Conservation (phyloP, 768 basidiomycete genomes). For the Hygrocybe coccinea region DNA sequence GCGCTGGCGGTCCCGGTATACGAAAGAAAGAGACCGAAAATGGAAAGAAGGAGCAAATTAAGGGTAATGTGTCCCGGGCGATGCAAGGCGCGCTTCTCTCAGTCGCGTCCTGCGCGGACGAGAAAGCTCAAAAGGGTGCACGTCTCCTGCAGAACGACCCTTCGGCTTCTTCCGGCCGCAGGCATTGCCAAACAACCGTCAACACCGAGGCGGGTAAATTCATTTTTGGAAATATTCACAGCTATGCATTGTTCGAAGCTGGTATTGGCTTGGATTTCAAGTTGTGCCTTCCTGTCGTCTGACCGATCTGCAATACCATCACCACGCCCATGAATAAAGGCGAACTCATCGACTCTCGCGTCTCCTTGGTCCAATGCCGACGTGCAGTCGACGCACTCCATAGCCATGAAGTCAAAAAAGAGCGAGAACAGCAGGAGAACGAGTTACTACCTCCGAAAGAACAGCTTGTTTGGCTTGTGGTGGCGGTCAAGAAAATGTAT, state of each 20-base stretch:
- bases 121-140: neutral
- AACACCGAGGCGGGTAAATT: too few relatives aligned
- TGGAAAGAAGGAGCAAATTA: slow-evolving; percentile 5
- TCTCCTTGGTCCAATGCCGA: slow-evolving; percentile 68
- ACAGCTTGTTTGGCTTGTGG: slow-evolving; percentile 83
- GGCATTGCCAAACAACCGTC: too few relatives aligned
- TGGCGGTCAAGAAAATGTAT: slow-evolving; percentile 80
- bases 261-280: too few relatives aligned
- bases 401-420: slow-evolving; percentile 59
- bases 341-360: slow-evolving; percentile 62
- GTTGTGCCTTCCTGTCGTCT: neutral
- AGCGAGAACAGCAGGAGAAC: slow-evolving; percentile 59
- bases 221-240: neutral
- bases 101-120: slow-evolving; percentile 47
- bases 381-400: slow-evolving; percentile 78
- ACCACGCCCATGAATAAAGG: slow-evolving; percentile 38
- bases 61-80: slow-evolving; percentile 1
- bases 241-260: neutral
- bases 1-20: slow-evolving; percentile 7
- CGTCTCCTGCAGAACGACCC: too few relatives aligned
- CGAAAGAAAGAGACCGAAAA: slow-evolving; percentile 14
- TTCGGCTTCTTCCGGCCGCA: too few relatives aligned
- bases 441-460: slow-evolving; percentile 77
- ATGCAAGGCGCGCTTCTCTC: slow-evolving; percentile 20
- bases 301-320: neutral